Percentiles rank a stretch among this genome's conserved stretches.
Evolutionary conservation across 140 eudicot genomes (phyloP).

Genomic region (Cichorium intybus): DNA sequence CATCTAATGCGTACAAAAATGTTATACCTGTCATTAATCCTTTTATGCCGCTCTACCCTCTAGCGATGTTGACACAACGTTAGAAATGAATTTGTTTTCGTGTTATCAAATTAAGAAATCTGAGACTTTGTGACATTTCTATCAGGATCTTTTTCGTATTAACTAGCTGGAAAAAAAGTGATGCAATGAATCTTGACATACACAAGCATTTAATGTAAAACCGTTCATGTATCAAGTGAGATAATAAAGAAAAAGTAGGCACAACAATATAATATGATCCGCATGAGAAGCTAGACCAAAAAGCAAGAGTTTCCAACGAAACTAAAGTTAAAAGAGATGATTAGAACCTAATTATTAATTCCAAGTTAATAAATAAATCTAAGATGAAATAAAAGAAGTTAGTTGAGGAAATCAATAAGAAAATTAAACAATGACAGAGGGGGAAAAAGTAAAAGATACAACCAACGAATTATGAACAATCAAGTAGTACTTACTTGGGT

Average conservation of each 20-base stretch:
- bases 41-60: background rate
- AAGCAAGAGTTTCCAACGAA: constrained; percentile 13
- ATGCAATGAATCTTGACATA: constrained; percentile 15
- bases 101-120: constrained; percentile 1
- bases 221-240: constrained; percentile 2
- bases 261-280: constrained; percentile 23
- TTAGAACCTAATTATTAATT: constrained; percentile 29
- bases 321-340: constrained; percentile 25
- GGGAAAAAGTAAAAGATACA: constrained; percentile 9
- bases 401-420: constrained; percentile 24
- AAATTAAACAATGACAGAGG: constrained; percentile 11
- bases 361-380: constrained; percentile 7
- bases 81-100: constrained; percentile 3
- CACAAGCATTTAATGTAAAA: background rate
- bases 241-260: constrained; percentile 13
- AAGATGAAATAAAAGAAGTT: constrained; percentile 8
- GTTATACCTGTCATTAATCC: background rate
- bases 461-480: constrained; percentile 16
- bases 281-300: constrained; percentile 30
- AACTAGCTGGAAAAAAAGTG: background rate
- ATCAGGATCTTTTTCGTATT: background rate
- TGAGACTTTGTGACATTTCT: background rate
- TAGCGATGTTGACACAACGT: constrained; percentile 2
- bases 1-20: background rate
- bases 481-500: constrained; percentile 29